Evolutionary conservation across 148 eudicot species (phyloP), one percentile per base, ranked within the genome.

Genomic region (Bassia scoparia): DNA sequence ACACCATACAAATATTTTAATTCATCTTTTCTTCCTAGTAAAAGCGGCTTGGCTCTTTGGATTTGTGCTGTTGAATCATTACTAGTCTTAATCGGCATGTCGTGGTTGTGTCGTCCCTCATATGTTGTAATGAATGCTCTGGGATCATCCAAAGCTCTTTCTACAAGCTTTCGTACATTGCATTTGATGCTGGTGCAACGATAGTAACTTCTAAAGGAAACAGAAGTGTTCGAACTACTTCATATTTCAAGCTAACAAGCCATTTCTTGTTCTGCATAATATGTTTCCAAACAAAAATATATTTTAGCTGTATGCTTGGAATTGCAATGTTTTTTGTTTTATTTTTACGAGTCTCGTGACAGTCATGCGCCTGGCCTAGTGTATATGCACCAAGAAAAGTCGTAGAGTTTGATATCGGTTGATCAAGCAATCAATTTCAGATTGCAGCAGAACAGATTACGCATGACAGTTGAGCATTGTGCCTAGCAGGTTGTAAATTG

Each of bases 41-140:
- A 67, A 37, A 43, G 65, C 66, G 18, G 17, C 5, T 78, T 61
- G 50, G 11, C 72, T 29, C 9, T 74, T 73, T 12, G 59, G 59
- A 58, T 74, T 65, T 13, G 76, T 7, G 52, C 49, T 2, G 72
- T 62, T 67, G 78, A 43, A 24, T 35, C 44, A 44, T 60, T 74
- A 9, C 65, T 52, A 20, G 8, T 35, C 52, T 79, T 82, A 44
- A 37, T 64, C 0, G 81, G 84, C 81, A 77, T 74, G 24, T 81
- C 84, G 67, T 84, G 87, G 73, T 84, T 84, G 67, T 84, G 87
- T 74, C 68, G 79, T 55, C 84, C 84, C 49, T 81, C 84, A 23
- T 81, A 81, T n/a, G 81, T 81, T 17, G 84, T 77, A 69, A 81
- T 81, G 78, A 77, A 77, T 3, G 81, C 75, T 21, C 58, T 59